Base-by-base conservation (phyloP, 106 monocot species). In the Gastrodia elata region DNA sequence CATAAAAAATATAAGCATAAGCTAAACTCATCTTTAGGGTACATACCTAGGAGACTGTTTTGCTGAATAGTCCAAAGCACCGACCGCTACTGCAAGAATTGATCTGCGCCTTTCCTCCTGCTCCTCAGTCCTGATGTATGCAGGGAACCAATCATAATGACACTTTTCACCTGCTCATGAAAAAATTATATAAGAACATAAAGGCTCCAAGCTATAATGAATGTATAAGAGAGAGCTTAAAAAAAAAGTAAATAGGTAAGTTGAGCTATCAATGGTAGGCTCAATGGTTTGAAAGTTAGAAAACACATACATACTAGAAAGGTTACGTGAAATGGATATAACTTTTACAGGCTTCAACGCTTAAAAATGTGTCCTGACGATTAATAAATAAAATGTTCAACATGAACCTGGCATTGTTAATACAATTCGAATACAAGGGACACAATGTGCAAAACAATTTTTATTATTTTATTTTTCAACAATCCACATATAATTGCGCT, bases 91-190 rank as follows among this genome's bases (percentile, higher is more conserved):
- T 68, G 91, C 91, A 72, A 98, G 73, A 84, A 89, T 88, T 73
- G 88, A 73, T 61, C 75, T 73, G 1, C 98, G 82, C 80, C 87
- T 88, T 80, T 98, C 93, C 83, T 93, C 88, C 72, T 98, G 88
- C 71, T 93, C 98, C 71, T 91, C 86, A 24, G 91, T 93, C 80
- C 93, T 88, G 41, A 80, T 68, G 42, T 87, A 87, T 68, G 88
- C 78, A 76, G 98, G 98, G 84, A 98, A 98, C 4, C 80, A 82
- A 43, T 98, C 80, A 68, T 93, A 88, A 68, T 78, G 76, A 75
- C 79, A 76, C 57, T 75, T 85, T 14, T 71, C 77, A 87, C 79
- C 87, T 78, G 76, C 68, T 72, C 46, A 57, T 33, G 36, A 74
- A 30, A 6, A 64, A 65, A 74, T 24, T 39, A 18, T 2, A 39